Evolutionary conservation across 1,284 basidiomycete species (phyloP), one percentile per base, ranked within the genome.

Genomic region (Afroboletus lepidellus): DNA sequence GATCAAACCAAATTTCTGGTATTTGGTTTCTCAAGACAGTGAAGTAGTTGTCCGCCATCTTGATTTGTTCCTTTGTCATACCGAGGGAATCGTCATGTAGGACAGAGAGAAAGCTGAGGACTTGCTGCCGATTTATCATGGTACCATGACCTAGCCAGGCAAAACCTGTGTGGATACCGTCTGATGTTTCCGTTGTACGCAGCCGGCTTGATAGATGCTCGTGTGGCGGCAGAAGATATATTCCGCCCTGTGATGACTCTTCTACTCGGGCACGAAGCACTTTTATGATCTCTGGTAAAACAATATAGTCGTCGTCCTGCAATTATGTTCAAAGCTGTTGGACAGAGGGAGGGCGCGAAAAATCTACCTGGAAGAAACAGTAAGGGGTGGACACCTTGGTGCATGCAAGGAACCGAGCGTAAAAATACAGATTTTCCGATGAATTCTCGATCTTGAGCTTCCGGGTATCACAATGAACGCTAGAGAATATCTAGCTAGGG

Each of bases 41-140:
- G 61, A 79, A 87, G 59, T 85, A 86, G 57, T 87, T 87, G 61
- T 88, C 85, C 2, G 84, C 82, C 84, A 85, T 87, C 56, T 78
- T 75, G 60, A 74, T 69, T 58, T 84, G 77, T 37, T 80, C 79
- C 4, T 73, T 64, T 0, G 78, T 70, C 32, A 74, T 66, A 36
- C 78, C 71, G 36, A 85, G 64, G 27, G 54, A 48, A 13, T 69
- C 30, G 6, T 57, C 46, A n/a, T 64, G 60, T 59, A 86, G 66
- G 21, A 84, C 68, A 13, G 66, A 62, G 7, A 86, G 64, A 60
- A 87, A 87, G 15, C 73, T 69, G 12, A 67, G 61, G 8, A 72
- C 77, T 50, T 71, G 65, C 13, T 74, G 70, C 45, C 74, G 73
- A 51, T 60, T 71, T 48, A 86, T 63, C 46, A 86, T 76, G 7